These are phyloP conservation scores for Cyclostephanos invisitatus DNA, from an alignment of 108 stramenopile species.

Conservation along the genomic window DNA sequence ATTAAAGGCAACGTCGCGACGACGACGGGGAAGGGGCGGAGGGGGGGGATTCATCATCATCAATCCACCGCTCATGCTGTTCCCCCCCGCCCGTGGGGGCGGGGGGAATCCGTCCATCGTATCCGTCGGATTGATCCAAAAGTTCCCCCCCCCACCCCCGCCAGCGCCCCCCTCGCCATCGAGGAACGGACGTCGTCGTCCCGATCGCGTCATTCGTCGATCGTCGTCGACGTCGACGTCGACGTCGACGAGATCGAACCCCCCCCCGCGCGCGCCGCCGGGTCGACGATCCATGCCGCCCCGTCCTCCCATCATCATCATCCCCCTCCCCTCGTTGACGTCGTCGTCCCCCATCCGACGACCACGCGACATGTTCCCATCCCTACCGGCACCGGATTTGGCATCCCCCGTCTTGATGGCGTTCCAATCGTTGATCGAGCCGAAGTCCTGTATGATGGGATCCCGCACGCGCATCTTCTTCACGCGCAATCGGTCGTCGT, in stretches of 20 bases:
- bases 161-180: background rate
- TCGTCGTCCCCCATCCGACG: constrained; percentile 10
- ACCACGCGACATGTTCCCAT: background rate
- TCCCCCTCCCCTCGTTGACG: background rate
- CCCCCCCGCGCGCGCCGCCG: background rate
- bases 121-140: constrained; percentile 40
- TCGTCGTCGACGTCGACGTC: too few relatives aligned
- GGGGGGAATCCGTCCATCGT: constrained; percentile 36
- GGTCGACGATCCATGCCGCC: too few relatives aligned
- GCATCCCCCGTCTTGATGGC: constrained; percentile 17
- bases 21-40: background rate
- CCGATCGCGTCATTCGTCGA: background rate
- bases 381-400: background rate
- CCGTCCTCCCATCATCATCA: too few relatives aligned
- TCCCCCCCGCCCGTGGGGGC: background rate
- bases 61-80: constrained; percentile 1
- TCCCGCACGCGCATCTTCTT: background rate
- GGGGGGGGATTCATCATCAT: background rate
- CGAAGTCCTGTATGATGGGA: constrained; percentile 32
- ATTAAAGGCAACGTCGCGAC: constrained; percentile 1
- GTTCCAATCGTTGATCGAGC: constrained; percentile 12
- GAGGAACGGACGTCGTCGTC: constrained; percentile 2
- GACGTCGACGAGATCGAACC: constrained; percentile 9
- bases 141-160: constrained; percentile 43
- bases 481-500: constrained; percentile 2